Conservation (phyloP, 139 green algal species). For the Chlamydomonas sphaeroides region DNA sequence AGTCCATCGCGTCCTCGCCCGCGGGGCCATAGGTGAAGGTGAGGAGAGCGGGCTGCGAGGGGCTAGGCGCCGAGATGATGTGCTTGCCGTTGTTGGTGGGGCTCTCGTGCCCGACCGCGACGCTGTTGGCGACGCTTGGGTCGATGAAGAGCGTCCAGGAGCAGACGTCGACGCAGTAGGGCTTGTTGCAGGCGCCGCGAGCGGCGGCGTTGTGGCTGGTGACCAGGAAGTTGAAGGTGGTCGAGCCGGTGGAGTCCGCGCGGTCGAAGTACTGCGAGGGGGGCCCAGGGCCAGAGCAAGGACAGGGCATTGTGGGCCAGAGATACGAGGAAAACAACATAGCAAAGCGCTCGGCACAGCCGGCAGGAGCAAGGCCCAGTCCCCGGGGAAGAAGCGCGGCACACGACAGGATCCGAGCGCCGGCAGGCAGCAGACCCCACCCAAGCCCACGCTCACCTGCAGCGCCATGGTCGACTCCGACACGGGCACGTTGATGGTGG, state of each 20-base stretch:
- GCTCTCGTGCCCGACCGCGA: constrained; percentile 31
- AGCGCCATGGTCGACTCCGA: constrained; percentile 36
- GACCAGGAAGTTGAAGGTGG: constrained; percentile 47
- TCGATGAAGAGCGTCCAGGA: constrained; percentile 41
- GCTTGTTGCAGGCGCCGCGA: constrained; percentile 3
- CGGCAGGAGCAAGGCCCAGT: no score
- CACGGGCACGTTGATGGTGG: neutral
- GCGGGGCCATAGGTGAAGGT: constrained; percentile 47
- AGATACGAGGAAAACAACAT: constrained; percentile 36
- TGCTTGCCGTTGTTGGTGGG: constrained; percentile 3
- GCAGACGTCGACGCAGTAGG: constrained; percentile 47
- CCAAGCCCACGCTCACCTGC: no score
- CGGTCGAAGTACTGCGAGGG: constrained; percentile 53
- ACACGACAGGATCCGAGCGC: no score
- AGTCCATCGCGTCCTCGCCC: neutral
- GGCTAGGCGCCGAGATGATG: neutral
- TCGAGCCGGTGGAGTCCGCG: neutral
- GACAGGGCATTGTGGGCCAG: no score
- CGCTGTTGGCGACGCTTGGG: neutral
- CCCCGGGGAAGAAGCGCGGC: no score
- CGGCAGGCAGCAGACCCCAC: no score
- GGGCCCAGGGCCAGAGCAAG: no score
- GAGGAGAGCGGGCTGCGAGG: neutral
- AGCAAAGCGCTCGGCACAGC: no score
- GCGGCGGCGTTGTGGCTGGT: constrained; percentile 33